Conservation (phyloP, 495 filamentous ascomycete genomes). For the Bacidia rubella region DNA sequence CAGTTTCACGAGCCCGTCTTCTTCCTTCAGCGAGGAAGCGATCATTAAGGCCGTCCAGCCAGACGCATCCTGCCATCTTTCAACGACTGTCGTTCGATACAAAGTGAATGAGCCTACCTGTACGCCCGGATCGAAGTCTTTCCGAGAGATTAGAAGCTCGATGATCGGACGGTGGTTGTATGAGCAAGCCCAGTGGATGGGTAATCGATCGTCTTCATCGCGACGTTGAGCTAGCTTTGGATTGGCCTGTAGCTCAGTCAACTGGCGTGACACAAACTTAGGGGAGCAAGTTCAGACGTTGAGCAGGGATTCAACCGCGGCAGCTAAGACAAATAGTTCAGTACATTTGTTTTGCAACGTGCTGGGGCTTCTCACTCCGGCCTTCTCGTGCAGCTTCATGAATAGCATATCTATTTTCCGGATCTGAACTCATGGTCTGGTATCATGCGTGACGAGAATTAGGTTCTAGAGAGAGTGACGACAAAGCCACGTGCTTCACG, state of each 20-base stretch:
- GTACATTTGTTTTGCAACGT: no score
- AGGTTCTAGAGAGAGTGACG: no score
- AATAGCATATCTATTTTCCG: constrained; percentile 57
- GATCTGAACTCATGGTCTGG: constrained; percentile 27
- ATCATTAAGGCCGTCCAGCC: constrained; percentile 98
- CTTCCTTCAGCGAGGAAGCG: constrained; percentile 55
- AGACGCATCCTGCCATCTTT: constrained; percentile 78
- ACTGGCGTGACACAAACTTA: background rate
- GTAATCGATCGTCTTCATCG: constrained; percentile 82
- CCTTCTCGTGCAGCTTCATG: constrained; percentile 86
- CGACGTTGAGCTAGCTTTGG: constrained; percentile 58
- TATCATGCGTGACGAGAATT: background rate
- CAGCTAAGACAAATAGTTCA: constrained; percentile 17
- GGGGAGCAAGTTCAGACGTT: constrained; percentile 36
- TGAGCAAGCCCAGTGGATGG: constrained; percentile 90
- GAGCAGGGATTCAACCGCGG: constrained; percentile 59
- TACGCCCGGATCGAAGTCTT: constrained; percentile 76
- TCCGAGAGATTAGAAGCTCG: constrained; percentile 50
- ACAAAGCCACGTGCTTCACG: background rate
- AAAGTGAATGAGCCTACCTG: constrained; percentile 38
- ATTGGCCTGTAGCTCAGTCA: constrained; percentile 45
- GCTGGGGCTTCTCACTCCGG: constrained; percentile 42
- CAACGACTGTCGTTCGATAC: no score
- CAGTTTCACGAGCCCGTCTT: constrained; percentile 44
- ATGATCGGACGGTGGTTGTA: constrained; percentile 69